A percentile compares a stretch with the other conserved stretches of the same genome.
These are phyloP conservation scores for Sordaria brevicollis DNA, from an alignment of 495 filamentous ascomycete genomes.

Conservation along the genomic window DNA sequence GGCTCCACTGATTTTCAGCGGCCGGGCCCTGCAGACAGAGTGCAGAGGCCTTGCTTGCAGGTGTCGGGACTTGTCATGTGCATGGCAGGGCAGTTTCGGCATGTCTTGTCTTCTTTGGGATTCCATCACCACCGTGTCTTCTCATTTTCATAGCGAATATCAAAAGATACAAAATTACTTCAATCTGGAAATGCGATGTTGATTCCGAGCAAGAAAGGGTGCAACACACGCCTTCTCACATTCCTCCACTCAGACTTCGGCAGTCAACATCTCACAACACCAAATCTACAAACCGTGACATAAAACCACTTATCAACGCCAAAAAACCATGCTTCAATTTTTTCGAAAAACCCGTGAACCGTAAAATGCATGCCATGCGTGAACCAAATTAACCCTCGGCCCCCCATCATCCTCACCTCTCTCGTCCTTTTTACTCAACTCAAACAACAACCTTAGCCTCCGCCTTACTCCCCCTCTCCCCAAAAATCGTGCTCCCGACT, in stretches of 20 bases:
- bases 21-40: not conserved
- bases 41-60: not conserved
- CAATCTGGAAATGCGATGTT: too few species aligned
- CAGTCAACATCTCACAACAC: not conserved
- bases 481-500: constrained; percentile 92
- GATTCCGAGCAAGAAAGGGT: too few species aligned
- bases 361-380: not conserved
- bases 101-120: not conserved
- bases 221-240: not conserved
- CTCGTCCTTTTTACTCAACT: not conserved
- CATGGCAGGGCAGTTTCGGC: not conserved
- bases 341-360: too few species aligned
- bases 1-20: not conserved
- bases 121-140: too few species aligned
- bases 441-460: constrained; percentile 53
- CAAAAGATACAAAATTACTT: too few species aligned
- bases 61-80: not conserved
- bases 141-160: too few species aligned
- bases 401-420: not conserved
- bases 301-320: not conserved
- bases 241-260: not conserved
- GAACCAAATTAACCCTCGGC: not conserved
- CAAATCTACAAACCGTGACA: not conserved
- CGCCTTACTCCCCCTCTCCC: constrained; percentile 60
- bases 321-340: not conserved